Evolutionary conservation across 345 rosid species (phyloP).

Genomic region (Gossypium australe): DNA sequence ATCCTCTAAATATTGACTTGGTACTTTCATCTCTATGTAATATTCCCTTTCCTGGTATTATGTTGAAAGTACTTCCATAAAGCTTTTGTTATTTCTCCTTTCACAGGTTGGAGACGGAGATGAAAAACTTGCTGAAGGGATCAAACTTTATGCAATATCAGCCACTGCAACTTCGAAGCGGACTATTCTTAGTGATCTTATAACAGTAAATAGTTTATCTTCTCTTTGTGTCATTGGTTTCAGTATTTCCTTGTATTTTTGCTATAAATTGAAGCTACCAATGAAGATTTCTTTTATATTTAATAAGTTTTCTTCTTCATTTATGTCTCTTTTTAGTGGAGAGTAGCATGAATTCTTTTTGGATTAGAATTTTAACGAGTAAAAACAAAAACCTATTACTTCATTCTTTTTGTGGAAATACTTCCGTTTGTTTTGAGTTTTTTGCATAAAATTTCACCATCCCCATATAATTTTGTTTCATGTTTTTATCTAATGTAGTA

Average conservation of each 20-base stretch:
- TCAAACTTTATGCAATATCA: slow-evolving; percentile 80
- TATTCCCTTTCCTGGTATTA: neutral
- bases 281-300: neutral
- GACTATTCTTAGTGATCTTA: slow-evolving; percentile 83
- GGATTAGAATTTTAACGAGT: neutral
- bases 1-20: slow-evolving; percentile 88
- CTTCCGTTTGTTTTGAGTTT: too few relatives aligned
- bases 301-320: neutral
- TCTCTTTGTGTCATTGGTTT: neutral
- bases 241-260: neutral
- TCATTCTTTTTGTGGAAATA: neutral
- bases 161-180: slow-evolving; percentile 72
- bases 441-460: neutral
- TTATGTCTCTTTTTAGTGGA: neutral
- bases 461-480: neutral
- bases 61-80: too few relatives aligned
- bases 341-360: neutral
- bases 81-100: neutral
- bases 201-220: slow-evolving; percentile 47
- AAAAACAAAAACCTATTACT: neutral
- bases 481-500: neutral
- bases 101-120: slow-evolving; percentile 85
- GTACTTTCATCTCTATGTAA: slow-evolving; percentile 29
- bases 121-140: slow-evolving; percentile 94
- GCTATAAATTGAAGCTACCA: neutral